Base-by-base conservation (phyloP, 2,329 filamentous ascomycete genomes). In the Endocalyx cinctus region DNA sequence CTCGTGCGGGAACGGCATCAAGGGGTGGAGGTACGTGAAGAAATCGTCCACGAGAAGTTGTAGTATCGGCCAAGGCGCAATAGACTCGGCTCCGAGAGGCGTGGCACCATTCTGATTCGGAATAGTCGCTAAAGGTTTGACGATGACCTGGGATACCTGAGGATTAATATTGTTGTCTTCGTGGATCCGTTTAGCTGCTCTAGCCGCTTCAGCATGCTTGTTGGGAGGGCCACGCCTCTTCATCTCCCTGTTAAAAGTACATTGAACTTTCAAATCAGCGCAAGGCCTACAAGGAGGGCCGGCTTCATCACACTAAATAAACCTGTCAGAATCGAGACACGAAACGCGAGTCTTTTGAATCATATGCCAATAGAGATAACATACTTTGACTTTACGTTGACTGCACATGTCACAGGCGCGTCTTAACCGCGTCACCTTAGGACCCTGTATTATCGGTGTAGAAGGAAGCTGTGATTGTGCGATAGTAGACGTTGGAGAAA, bases 1-100 rank as follows among this genome's bases (percentile, higher is more conserved):
- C 52, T 88, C 82, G 56, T 89, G 84, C 0, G 84, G 84, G 37
- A 89, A 88, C 0, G 84, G 84, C 37, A 76, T 77, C 7, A 89
- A 69, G 2, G 84, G 84, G 47, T 88, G 82, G 33, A 88, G 82
- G 54, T 87, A 87, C 13, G 81, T 87, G 60, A 88, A 89, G 69
- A 86, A 89, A 62, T 89, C 84, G 55, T 88, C 82, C 37, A 89
- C 74, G 12, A 88, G 67, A 3, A 82, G 69, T 48, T 82, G 72
- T 33, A 89, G 63, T 10, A 82, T 77, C 6, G 76, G 72, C 57
- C 82, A 69, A 0, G 84, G 80, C 25, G 82, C 84, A 41, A 89
- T 87, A 2, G 74, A 67, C 52, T 89, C 84, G 29, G 80, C 75
- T 38, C 77, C 73, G 11, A 78, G 52, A n/a, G 59, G 53, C 17